Evolutionary conservation across 352 stramenopile genomes (phyloP).

Genomic region (Globisporangium nunn): DNA sequence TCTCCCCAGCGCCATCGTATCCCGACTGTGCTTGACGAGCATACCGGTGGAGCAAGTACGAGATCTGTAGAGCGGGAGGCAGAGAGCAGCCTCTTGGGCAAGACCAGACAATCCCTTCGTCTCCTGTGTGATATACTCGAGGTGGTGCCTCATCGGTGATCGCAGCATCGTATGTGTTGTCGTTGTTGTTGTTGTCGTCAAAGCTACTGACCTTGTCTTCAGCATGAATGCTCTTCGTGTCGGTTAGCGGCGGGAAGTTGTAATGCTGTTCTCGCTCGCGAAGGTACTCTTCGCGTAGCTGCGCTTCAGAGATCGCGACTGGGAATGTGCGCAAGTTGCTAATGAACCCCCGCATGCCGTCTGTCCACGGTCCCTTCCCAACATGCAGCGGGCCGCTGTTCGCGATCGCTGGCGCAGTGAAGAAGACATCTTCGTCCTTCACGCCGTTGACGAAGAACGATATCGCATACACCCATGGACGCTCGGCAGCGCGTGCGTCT

Average conservation of each 20-base stretch:
- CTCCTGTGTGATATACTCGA: not conserved
- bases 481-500: not conserved
- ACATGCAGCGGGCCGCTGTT: slow-evolving; percentile 64
- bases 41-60: slow-evolving; percentile 26
- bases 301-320: slow-evolving; percentile 16
- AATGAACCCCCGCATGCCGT: slow-evolving; percentile 58
- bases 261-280: slow-evolving; percentile 17
- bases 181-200: not conserved
- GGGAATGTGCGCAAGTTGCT: slow-evolving; percentile 46
- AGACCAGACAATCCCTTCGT: not conserved
- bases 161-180: not conserved
- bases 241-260: slow-evolving; percentile 14
- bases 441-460: slow-evolving; percentile 53
- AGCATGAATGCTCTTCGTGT: no score
- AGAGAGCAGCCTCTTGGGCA: no score
- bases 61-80: slow-evolving; percentile 20
- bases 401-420: slow-evolving; percentile 35
- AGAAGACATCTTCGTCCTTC: slow-evolving; percentile 36
- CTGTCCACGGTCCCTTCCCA: slow-evolving; percentile 57
- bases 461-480: slow-evolving; percentile 37
- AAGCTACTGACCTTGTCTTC: no score
- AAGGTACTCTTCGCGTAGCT: slow-evolving; percentile 24
- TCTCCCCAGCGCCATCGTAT: not conserved
- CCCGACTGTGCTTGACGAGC: not conserved
- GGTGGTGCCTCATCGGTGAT: not conserved